These are phyloP conservation scores for Amoebophrya sp. DNA, from an alignment of 169 alveolate genomes.

Conservation along the genomic window DNA sequence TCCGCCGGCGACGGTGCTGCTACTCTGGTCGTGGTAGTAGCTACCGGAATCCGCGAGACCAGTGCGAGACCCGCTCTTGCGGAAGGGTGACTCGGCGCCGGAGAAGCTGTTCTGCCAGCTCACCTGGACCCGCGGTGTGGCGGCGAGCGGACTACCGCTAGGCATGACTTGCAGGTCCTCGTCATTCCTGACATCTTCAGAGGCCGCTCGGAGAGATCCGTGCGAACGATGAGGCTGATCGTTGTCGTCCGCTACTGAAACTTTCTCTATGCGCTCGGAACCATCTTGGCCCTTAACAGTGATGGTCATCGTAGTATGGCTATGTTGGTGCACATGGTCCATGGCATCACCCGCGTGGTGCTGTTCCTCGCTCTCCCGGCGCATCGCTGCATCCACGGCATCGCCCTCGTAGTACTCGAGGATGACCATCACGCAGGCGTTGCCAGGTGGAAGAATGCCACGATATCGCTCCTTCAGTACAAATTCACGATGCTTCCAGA, in stretches of 20 bases:
- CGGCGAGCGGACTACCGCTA: no score
- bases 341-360: conserved; percentile 4
- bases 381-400: neutral
- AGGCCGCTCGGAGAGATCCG: no score
- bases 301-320: no score
- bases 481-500: neutral
- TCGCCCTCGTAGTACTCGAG: neutral
- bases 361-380: neutral
- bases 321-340: no score
- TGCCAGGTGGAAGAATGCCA: neutral
- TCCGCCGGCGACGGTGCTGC: no score
- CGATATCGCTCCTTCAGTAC: neutral
- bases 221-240: no score
- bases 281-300: no score
- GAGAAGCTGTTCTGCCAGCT: neutral
- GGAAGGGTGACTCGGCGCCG: neutral
- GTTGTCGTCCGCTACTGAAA: no score
- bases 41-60: neutral
- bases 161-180: no score
- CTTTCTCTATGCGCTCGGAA: no score
- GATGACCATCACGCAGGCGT: neutral
- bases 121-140: neutral
- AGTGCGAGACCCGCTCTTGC: neutral
- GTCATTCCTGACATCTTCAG: no score
- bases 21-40: no score